These are phyloP conservation scores for Wilhelminamyces savonicus DNA, from an alignment of 805 yeast species.

Conservation along the genomic window DNA sequence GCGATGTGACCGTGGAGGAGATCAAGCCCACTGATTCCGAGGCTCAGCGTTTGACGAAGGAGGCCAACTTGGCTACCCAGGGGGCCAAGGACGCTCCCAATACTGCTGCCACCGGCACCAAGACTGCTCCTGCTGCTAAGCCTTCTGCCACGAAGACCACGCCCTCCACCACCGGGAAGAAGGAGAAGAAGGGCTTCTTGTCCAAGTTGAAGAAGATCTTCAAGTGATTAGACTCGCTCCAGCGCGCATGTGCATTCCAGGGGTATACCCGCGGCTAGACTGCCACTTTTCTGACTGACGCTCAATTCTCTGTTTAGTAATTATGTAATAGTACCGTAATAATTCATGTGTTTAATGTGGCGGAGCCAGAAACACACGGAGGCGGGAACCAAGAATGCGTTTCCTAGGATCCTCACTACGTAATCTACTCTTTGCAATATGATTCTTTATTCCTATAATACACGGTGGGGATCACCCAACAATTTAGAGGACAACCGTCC, in stretches of 20 bases:
- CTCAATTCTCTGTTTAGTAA: too few species aligned
- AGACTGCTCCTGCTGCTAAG: background rate
- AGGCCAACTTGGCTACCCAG: constrained; percentile 17
- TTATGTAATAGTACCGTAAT: too few species aligned
- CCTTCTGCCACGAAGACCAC: constrained; percentile 6
- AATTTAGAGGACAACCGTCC: too few species aligned
- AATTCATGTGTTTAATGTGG: too few species aligned
- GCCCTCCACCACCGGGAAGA: constrained; percentile 5
- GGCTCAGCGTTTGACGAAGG: constrained; percentile 28
- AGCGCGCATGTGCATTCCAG: too few species aligned
- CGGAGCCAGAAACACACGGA: too few species aligned
- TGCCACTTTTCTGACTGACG: constrained; percentile 11
- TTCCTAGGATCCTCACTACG: too few species aligned
- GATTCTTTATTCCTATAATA: too few species aligned
- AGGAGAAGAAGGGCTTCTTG: constrained; percentile 35
- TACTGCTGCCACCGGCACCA: constrained; percentile 5
- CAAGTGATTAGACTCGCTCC: constrained; percentile 17
- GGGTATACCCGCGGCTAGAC: background rate
- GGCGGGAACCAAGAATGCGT: too few species aligned
- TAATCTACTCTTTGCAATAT: too few species aligned
- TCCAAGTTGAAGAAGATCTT: constrained; percentile 37
- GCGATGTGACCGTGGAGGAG: constrained; percentile 34
- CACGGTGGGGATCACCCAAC: too few species aligned
- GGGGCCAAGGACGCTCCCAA: constrained; percentile 4
- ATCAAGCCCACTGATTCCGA: constrained; percentile 36